Evolutionary conservation across 2,329 filamentous ascomycete genomes (phyloP), one percentile per base, ranked within the genome.

Genomic region (Metarhizium sp.): DNA sequence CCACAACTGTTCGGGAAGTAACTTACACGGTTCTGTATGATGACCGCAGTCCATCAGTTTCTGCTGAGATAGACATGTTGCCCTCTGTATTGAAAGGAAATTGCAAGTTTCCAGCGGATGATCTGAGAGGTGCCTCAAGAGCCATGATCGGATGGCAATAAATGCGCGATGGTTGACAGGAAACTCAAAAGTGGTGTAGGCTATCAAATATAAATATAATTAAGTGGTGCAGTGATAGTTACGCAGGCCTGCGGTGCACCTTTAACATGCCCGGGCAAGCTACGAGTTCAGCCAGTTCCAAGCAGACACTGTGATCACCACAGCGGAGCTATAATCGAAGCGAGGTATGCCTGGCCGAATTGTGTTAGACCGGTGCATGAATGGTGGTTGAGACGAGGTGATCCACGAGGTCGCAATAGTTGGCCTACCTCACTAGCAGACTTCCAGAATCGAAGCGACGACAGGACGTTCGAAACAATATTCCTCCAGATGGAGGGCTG

Each of bases 51-150:
- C 73, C 69, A 52, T 79, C 75, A 46, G 76, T 76, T 54, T 82
- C 78, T 50, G 78, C 73, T 13, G 79, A 75, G n/a, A 76, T 63
- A 52, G 80, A 78, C 72, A 84, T 80, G 51, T 84, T 65, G 59
- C 59, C 76, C 59, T 76, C 73, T 60, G 76, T 76, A 50, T 75
- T 57, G 47, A 71, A 70, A 25, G 63, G 62, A 55, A 71, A 72
- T 49, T 69, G 67, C 51, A 71, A 50, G 58, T 63, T 80, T 66
- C 78, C 80, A 57, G 80, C 80, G 58, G 84, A 86, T 59, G 82
- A 80, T 64, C 82, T 75, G 63, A 87, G 68, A 58, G 83, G 82
- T 65, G 77, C 82, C 71, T 73, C 64, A 60, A 73, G 64, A 61
- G 71, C 66, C 70, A 73, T 68, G 62, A 58, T 58, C 60, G 18